Evolutionary conservation across 345 rosid genomes (phyloP).

Genomic region (Populus pruinosa): DNA sequence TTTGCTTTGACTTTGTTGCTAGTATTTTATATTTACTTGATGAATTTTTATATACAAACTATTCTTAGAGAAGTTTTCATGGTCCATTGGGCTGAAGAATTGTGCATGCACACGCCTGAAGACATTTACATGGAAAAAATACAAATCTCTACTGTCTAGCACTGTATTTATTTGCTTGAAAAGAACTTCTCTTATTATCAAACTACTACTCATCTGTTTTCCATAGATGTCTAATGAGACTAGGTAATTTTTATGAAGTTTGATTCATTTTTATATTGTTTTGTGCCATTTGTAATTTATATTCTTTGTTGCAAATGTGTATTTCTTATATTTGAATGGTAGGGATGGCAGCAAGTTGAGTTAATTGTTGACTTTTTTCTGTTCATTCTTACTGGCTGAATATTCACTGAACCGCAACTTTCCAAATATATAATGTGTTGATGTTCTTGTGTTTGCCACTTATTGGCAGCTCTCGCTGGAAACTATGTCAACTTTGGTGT

Average conservation of each 20-base stretch:
- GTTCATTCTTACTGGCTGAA: not conserved
- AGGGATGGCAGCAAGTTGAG: not conserved
- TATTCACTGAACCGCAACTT: not conserved
- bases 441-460: slow-evolving; percentile 7
- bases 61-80: not conserved
- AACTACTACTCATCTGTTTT: not conserved
- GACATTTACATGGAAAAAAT: not conserved
- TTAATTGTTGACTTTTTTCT: not conserved
- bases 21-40: not conserved
- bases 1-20: not conserved
- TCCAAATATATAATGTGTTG: not conserved
- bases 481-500: slow-evolving; percentile 96
- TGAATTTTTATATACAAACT: not conserved
- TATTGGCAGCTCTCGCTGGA: slow-evolving; percentile 82
- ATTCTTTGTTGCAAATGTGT: not conserved
- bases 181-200: not conserved
- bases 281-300: not conserved
- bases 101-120: not conserved
- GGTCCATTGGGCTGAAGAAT: not conserved
- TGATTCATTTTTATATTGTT: not conserved
- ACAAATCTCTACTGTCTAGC: not conserved
- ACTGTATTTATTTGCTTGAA: not conserved
- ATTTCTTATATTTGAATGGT: not conserved
- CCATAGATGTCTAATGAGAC: not conserved
- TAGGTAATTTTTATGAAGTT: not conserved